Conservation (phyloP, 495 filamentous ascomycete species). For the Cercophora samala region DNA sequence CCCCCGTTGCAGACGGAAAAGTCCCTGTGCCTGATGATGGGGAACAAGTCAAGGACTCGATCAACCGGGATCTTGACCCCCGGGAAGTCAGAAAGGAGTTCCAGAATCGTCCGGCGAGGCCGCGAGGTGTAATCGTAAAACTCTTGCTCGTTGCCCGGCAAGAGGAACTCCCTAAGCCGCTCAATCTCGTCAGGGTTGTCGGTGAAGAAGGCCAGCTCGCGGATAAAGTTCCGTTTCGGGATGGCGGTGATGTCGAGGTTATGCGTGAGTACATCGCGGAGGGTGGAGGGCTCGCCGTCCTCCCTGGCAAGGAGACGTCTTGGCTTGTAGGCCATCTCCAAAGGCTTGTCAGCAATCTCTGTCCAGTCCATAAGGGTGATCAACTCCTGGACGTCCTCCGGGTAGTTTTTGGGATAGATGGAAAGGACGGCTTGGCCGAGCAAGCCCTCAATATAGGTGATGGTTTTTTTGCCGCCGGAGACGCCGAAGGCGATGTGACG, state of each 20-base stretch:
- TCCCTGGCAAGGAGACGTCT: conserved; percentile 12
- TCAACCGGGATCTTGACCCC: conserved; percentile 77
- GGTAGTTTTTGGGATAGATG: conserved; percentile 83
- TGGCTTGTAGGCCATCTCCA: conserved; percentile 16
- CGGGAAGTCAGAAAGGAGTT: conserved; percentile 87
- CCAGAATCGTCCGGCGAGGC: conserved; percentile 84
- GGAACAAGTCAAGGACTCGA: conserved; percentile 66
- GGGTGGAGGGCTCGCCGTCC: conserved; percentile 40
- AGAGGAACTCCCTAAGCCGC: conserved; percentile 76
- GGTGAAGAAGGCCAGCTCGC: conserved; percentile 68
- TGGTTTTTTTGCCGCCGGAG: conserved; percentile 12
- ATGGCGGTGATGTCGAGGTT: conserved; percentile 87
- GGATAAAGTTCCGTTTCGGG: conserved; percentile 82
- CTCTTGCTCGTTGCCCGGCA: conserved; percentile 76
- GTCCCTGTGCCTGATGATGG: conserved; percentile 70
- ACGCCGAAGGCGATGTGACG: conserved; percentile 64
- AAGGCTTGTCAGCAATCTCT: conserved; percentile 58
- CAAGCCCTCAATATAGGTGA: conserved; percentile 31
- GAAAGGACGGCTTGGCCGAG: conserved; percentile 71
- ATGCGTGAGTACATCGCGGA: conserved; percentile 72
- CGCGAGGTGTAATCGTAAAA: conserved; percentile 94
- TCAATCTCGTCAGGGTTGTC: conserved; percentile 69
- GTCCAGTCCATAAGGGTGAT: conserved; percentile 75
- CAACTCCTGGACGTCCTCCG: conserved; percentile 69
- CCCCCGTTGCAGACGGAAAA: conserved; percentile 87